Conservation (phyloP, 1,284 basidiomycete genomes). For the Trichosporon sp. region DNA sequence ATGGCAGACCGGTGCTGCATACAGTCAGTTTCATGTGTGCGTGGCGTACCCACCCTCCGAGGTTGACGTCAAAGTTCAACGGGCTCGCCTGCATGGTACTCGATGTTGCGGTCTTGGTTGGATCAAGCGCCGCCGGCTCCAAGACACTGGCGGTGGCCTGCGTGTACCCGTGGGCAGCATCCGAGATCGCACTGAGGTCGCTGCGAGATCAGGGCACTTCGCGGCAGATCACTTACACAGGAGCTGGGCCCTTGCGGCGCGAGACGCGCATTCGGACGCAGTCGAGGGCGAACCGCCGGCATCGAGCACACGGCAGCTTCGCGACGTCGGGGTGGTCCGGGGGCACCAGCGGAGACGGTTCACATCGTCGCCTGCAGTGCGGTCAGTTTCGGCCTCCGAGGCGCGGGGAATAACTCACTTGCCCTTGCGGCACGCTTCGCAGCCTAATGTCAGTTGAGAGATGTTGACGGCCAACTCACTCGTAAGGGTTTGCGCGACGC, state of each 20-base stretch:
- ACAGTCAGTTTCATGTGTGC: background rate
- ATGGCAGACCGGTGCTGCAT: background rate
- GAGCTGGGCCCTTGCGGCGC: constrained; percentile 39
- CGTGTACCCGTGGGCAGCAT: constrained; percentile 31
- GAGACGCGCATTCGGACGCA: constrained; percentile 37
- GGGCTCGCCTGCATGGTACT: background rate
- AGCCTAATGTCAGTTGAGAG: constrained; percentile 19
- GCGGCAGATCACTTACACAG: constrained; percentile 28
- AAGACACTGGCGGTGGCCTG: background rate
- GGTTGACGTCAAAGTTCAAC: background rate
- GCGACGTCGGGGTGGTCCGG: constrained; percentile 39
- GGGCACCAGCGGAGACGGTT: constrained; percentile 42
- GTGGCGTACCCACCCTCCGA: background rate
- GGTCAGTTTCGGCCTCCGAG: constrained; percentile 17
- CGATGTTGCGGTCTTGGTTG: background rate
- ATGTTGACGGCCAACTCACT: background rate
- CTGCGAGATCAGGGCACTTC: background rate
- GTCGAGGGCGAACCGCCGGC: constrained; percentile 40
- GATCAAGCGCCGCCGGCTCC: background rate
- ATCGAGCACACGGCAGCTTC: constrained; percentile 43
- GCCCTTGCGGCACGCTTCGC: constrained; percentile 36
- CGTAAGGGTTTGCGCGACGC: background rate
- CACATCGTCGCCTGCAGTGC: constrained; percentile 42
- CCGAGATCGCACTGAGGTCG: constrained; percentile 32
- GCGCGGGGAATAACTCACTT: constrained; percentile 24